Evolutionary conservation across 2,329 filamentous ascomycete species (phyloP), one percentile per base, ranked within the genome.

Genomic region (Epichloe festucae): DNA sequence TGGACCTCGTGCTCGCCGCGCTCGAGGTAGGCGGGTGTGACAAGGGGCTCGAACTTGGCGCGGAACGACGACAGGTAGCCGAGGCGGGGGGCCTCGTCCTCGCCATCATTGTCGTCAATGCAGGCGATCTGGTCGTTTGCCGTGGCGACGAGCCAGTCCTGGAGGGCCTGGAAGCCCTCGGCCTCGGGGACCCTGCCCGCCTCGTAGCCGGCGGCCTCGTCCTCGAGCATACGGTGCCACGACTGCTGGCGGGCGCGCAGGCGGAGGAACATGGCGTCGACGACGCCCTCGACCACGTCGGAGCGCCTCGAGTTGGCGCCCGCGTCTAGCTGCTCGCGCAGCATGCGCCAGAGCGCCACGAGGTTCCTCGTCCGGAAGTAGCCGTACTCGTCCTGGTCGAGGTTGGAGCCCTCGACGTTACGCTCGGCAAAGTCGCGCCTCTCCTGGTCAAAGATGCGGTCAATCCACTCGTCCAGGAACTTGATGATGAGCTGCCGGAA

Each of bases 121-220:
- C 89, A 96, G 52, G 90, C 90, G 65, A 98, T 97, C 67, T 98
- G 93, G 70, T 98, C 93, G 70, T 98, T 98, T 59, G 94, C 93
- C 52, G 94, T 89, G 45, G 93, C 90, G 50, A 98, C 83, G 52
- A 98, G 84, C 89, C 91, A 98, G 70, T 98, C 93, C 65, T 95
- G 87, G 31, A 95, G 73, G 3, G 85, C 81, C 65, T 95, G 89
- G 62, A 86, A 83, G 15, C 81, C 78, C 50, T 85, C 80, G 8
- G 82, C 67, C 47, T 82, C 80, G 4, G 74, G 65, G 12, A 72
- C 69, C 55, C 67, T 73, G 53, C 70, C 73, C 3, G 69, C 63
- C 65, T 85, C 84, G 67, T 89, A 95, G 60, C 82, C 85, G 48
- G 74, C 72, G 19, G 84, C 84, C 70, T 98, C 93, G 17, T 90